Percentiles rank a stretch among this genome's conserved stretches.
These are phyloP conservation scores for Fusarium nygamai DNA, from an alignment of 2,329 filamentous ascomycete genomes.

Conservation along the genomic window DNA sequence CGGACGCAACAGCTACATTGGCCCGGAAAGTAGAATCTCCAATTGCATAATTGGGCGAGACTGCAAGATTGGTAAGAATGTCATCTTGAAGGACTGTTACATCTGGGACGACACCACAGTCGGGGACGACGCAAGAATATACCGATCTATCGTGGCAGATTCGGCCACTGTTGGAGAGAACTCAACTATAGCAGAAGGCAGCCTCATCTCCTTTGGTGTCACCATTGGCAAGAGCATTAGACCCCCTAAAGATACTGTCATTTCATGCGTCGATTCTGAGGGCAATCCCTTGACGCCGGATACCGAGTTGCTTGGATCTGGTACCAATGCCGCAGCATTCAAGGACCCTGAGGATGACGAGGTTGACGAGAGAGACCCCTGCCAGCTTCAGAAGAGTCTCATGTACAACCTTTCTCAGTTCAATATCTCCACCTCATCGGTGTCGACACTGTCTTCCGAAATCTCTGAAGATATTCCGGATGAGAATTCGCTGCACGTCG, in stretches of 20 bases:
- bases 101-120: conserved; percentile 88
- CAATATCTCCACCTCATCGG: conserved; percentile 63
- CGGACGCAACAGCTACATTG: conserved; percentile 79
- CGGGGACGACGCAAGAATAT: conserved; percentile 76
- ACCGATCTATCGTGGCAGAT: conserved; percentile 79
- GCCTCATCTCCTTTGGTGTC: conserved; percentile 83
- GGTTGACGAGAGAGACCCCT: conserved; percentile 60
- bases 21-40: conserved; percentile 73
- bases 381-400: conserved; percentile 63
- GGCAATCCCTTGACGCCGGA: conserved; percentile 54
- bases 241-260: conserved; percentile 48
- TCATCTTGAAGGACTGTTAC: conserved; percentile 80
- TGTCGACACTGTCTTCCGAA: conserved; percentile 71
- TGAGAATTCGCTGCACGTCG: conserved; percentile 63
- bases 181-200: conserved; percentile 75
- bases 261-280: conserved; percentile 51
- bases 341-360: conserved; percentile 59
- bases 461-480: conserved; percentile 73
- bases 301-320: conserved; percentile 57
- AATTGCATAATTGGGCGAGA: conserved; percentile 85
- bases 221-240: conserved; percentile 71
- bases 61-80: conserved; percentile 88
- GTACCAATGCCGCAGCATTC: conserved; percentile 62
- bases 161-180: conserved; percentile 76
- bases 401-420: conserved; percentile 64